Conservation (phyloP, 192 early-diverging fungal species). For the Allomyces arbusculus region DNA sequence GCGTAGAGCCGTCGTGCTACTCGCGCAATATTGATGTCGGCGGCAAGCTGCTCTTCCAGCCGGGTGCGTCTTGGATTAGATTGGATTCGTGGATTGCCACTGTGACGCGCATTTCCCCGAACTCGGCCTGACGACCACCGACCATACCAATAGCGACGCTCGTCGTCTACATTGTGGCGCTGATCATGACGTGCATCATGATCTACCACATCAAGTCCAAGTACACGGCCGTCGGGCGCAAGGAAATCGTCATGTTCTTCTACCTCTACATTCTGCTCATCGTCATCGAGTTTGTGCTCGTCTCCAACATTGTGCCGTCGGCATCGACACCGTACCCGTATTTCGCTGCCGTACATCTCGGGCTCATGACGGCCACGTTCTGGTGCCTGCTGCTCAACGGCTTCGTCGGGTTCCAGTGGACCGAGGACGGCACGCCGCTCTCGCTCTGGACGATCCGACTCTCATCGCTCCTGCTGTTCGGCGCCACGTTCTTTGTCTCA, state of each 20-base stretch:
- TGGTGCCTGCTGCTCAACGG: constrained; percentile 89
- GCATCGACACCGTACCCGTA: constrained; percentile 59
- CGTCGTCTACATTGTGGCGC: constrained; percentile 76
- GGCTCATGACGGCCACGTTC: constrained; percentile 62
- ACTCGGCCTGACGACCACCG: neutral
- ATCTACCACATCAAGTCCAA: constrained; percentile 94
- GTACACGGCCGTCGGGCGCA: constrained; percentile 97
- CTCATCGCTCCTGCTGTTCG: constrained; percentile 59
- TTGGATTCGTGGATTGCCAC: no score
- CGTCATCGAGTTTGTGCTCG: constrained; percentile 71
- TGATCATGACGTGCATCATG: constrained; percentile 96
- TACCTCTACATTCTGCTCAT: constrained; percentile 78
- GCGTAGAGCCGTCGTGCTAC: constrained; percentile 79
- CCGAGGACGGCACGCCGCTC: constrained; percentile 79
- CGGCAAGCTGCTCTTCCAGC: constrained; percentile 77
- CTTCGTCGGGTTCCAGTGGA: constrained; percentile 91
- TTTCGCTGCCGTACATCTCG: constrained; percentile 62
- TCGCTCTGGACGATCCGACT: constrained; percentile 91
- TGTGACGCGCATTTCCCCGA: no score
- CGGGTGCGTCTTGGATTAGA: constrained; percentile 14
- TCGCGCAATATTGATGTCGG: constrained; percentile 81
- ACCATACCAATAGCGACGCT: constrained; percentile 42
- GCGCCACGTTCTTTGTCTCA: constrained; percentile 51
- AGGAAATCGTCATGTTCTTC: constrained; percentile 97
- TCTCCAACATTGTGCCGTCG: constrained; percentile 81